Evolutionary conservation across 2,329 filamentous ascomycete genomes (phyloP).

Genomic region (Neurospora sp.): DNA sequence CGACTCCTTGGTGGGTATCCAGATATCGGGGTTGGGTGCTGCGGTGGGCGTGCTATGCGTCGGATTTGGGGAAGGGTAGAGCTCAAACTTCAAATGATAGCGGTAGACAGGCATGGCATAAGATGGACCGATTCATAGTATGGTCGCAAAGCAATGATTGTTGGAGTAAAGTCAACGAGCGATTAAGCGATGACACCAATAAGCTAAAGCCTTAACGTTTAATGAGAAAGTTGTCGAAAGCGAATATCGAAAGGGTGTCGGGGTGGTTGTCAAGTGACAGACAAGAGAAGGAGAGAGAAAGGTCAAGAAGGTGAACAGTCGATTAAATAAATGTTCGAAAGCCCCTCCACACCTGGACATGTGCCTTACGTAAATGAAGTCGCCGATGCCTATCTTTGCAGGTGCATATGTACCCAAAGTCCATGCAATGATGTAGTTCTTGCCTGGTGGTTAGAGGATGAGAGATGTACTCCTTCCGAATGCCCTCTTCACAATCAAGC

Average conservation of each 20-base stretch:
- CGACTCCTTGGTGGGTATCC: conserved; percentile 38
- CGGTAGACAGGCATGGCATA: conserved; percentile 50
- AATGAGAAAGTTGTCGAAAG: neutral
- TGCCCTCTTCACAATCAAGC: neutral
- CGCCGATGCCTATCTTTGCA: neutral
- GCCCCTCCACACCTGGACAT: neutral
- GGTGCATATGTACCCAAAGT: neutral
- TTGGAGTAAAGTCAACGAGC: neutral
- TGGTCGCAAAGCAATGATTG: neutral
- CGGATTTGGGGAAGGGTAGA: conserved; percentile 41
- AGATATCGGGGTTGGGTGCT: conserved; percentile 25
- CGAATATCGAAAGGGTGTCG: neutral
- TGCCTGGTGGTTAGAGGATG: neutral
- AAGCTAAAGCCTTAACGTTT: neutral
- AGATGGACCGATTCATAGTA: neutral
- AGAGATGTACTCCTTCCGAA: neutral
- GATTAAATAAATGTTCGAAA: neutral
- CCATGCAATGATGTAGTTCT: neutral
- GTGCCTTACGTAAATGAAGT: neutral
- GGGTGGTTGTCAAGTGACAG: neutral
- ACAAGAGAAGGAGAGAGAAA: neutral
- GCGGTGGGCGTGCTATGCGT: conserved; percentile 9
- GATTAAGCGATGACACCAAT: too few relatives aligned
- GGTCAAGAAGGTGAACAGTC: neutral
- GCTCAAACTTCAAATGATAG: conserved; percentile 57